Evolutionary conservation across 768 basidiomycete genomes (phyloP).

Genomic region (Lentinula detonsa): DNA sequence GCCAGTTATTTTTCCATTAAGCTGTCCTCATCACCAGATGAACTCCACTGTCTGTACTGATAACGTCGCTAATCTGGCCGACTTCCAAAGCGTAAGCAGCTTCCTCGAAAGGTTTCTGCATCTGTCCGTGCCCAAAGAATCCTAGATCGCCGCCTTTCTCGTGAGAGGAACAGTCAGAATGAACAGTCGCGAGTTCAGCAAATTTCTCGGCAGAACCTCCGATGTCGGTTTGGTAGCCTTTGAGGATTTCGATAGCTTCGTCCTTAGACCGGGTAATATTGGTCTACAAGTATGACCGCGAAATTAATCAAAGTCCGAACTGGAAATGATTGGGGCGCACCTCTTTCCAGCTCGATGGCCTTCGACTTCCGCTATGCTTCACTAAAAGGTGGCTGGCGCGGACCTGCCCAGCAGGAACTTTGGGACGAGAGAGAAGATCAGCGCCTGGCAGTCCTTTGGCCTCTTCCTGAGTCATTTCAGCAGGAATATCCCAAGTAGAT

Average conservation of each 20-base stretch:
- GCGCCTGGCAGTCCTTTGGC: slow-evolving; percentile 64
- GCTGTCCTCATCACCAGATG: slow-evolving; percentile 89
- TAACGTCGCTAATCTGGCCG: slow-evolving; percentile 73
- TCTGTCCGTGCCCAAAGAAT: slow-evolving; percentile 76
- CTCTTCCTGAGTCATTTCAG: slow-evolving; percentile 55
- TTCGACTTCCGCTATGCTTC: slow-evolving; percentile 79
- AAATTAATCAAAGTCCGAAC: not conserved
- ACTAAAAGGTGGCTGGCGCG: slow-evolving; percentile 94
- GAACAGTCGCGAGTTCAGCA: slow-evolving; percentile 60
- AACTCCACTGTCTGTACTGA: slow-evolving; percentile 91
- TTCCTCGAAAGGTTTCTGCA: slow-evolving; percentile 98
- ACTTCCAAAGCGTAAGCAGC: slow-evolving; percentile 68
- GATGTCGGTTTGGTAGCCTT: slow-evolving; percentile 58
- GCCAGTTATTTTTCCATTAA: slow-evolving; percentile 24
- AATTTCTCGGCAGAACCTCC: slow-evolving; percentile 55
- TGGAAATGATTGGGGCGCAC: slow-evolving; percentile 30
- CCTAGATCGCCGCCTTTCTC: slow-evolving; percentile 83
- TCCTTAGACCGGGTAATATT: slow-evolving; percentile 84
- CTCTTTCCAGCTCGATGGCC: slow-evolving; percentile 83
- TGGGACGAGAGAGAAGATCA: slow-evolving; percentile 32
- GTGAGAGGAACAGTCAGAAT: slow-evolving; percentile 92
- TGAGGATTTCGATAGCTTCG: slow-evolving; percentile 81
- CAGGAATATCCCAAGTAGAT: slow-evolving; percentile 79
- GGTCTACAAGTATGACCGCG: slow-evolving; percentile 29
- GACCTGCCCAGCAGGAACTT: slow-evolving; percentile 46